Conservation (phyloP, 2,329 filamentous ascomycete species). For the Colletotrichum orchidophilum region DNA sequence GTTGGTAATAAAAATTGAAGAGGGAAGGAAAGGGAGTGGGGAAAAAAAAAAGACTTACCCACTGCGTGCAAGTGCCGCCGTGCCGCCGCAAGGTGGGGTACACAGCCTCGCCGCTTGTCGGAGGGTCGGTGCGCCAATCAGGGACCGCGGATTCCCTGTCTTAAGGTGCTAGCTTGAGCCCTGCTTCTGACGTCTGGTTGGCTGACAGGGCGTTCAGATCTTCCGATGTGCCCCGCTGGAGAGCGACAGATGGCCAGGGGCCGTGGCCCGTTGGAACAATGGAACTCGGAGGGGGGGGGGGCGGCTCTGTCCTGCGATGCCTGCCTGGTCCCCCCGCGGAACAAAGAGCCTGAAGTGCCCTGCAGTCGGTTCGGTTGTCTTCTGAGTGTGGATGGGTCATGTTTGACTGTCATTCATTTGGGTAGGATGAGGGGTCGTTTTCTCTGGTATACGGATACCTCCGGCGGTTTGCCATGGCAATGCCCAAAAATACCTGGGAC, state of each 20-base stretch:
- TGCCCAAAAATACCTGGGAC: slow-evolving; percentile 31
- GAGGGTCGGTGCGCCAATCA: slow-evolving; percentile 24
- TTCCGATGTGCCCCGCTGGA: slow-evolving; percentile 19
- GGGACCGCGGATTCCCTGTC: slow-evolving; percentile 16
- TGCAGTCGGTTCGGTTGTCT: not conserved
- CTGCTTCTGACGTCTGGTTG: slow-evolving; percentile 9
- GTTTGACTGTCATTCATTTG: not conserved
- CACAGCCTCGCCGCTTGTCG: slow-evolving; percentile 24
- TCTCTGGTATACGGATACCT: not conserved
- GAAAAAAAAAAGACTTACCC: not conserved
- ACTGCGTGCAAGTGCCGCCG: slow-evolving; percentile 3
- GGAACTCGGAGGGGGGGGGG: not conserved
- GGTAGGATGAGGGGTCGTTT: slow-evolving; percentile 24
- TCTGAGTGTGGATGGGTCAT: not conserved
- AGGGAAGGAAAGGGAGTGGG: not conserved
- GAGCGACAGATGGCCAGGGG: slow-evolving; percentile 1
- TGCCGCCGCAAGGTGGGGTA: slow-evolving; percentile 7
- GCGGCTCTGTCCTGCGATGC: not conserved
- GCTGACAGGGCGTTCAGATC: slow-evolving; percentile 7
- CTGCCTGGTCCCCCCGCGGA: not conserved
- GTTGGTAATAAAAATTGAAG: not conserved
- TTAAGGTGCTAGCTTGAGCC: slow-evolving; percentile 3
- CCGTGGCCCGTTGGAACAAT: slow-evolving; percentile 1
- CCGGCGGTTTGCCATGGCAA: not conserved
- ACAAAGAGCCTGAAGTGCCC: not conserved